Conservation (phyloP, 169 alveolate genomes). For the Eimeria nieschulzi region DNA sequence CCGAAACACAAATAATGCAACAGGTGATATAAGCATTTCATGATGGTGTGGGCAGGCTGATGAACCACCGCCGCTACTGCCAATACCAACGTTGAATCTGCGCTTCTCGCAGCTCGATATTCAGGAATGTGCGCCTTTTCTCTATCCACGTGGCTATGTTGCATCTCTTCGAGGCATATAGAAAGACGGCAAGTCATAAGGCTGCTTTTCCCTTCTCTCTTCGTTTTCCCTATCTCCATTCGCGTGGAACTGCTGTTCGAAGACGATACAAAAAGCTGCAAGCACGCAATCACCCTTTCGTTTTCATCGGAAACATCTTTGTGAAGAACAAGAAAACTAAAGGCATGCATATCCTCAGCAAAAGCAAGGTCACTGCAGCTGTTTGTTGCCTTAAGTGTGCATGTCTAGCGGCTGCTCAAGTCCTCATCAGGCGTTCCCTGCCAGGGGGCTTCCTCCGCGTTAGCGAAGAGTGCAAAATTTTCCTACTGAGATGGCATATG, state of each 20-base stretch:
- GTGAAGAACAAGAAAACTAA: constrained; percentile 30
- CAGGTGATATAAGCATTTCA: constrained; percentile 81
- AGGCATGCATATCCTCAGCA: not conserved
- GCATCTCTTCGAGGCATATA: constrained; percentile 48
- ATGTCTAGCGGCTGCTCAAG: too few species aligned
- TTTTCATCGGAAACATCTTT: constrained; percentile 62
- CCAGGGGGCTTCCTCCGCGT: too few species aligned
- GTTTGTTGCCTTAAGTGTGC: too few species aligned
- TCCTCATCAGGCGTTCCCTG: too few species aligned
- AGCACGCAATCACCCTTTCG: constrained; percentile 59
- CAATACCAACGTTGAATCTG: constrained; percentile 50
- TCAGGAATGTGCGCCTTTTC: constrained; percentile 17
- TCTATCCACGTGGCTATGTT: constrained; percentile 4
- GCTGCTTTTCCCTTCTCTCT: not conserved
- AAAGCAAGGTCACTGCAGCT: not conserved
- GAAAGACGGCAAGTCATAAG: constrained; percentile 24
- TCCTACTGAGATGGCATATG: too few species aligned
- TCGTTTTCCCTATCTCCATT: constrained; percentile 22
- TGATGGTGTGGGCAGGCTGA: constrained; percentile 75
- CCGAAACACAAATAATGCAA: constrained; percentile 71
- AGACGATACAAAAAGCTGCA: constrained; percentile 51
- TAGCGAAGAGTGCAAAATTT: too few species aligned
- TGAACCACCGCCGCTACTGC: constrained; percentile 77
- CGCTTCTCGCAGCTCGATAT: constrained; percentile 70
- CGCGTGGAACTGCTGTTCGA: constrained; percentile 42